Evolutionary conservation across 805 yeast species (phyloP).

Genomic region (Kazachstania psychrophila): DNA sequence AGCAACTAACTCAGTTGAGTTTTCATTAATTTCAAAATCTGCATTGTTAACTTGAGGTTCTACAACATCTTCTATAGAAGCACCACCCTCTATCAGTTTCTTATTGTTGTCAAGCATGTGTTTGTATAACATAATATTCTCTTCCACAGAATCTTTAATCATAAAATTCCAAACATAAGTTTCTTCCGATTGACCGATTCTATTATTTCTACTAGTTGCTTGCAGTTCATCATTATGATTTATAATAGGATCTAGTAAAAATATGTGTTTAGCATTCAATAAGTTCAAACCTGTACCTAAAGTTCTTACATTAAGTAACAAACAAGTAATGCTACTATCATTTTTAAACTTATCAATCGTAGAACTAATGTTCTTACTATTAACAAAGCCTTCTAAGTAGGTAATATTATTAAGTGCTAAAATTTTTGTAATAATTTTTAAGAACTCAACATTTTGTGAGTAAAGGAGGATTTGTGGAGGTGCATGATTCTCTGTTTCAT

Average conservation of each 20-base stretch:
- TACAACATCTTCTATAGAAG: background rate
- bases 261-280: slow-evolving; percentile 86
- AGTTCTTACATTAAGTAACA: slow-evolving; percentile 72
- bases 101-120: slow-evolving; percentile 20
- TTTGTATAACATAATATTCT: slow-evolving; percentile 51
- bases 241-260: slow-evolving; percentile 85
- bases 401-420: slow-evolving; percentile 48
- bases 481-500: slow-evolving; percentile 28
- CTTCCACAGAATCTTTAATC: slow-evolving; percentile 78
- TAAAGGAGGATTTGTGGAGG: slow-evolving; percentile 74
- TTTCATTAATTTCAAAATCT: slow-evolving; percentile 21
- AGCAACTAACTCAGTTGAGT: slow-evolving; percentile 22
- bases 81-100: background rate
- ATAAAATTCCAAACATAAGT: slow-evolving; percentile 93
- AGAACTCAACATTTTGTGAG: slow-evolving; percentile 80
- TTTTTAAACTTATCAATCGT: slow-evolving; percentile 47
- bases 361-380: slow-evolving; percentile 32
- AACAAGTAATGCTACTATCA: slow-evolving; percentile 62
- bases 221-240: slow-evolving; percentile 82
- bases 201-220: slow-evolving; percentile 83
- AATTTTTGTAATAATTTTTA: slow-evolving; percentile 58
- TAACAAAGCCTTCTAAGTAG: slow-evolving; percentile 35
- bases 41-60: slow-evolving; percentile 12
- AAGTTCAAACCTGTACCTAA: slow-evolving; percentile 88
- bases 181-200: slow-evolving; percentile 77